These are phyloP conservation scores for Penicillium canariense DNA, from an alignment of 495 filamentous ascomycete genomes.

Conservation along the genomic window DNA sequence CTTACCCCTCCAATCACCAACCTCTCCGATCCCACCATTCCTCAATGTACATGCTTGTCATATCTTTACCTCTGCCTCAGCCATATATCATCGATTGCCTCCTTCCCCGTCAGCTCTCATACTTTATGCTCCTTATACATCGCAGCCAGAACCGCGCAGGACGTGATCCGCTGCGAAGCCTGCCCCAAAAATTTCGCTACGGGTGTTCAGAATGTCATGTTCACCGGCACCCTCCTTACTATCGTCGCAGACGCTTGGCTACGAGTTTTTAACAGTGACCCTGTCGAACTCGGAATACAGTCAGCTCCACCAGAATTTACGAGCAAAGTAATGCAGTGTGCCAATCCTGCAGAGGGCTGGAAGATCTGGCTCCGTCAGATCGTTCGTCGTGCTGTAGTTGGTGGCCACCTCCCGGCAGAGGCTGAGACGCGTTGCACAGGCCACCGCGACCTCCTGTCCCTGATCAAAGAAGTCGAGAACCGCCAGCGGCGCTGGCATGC, in stretches of 20 bases:
- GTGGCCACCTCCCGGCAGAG: constrained; percentile 25
- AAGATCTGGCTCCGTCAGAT: constrained; percentile 39
- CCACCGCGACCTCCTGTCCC: constrained; percentile 32
- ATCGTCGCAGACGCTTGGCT: constrained; percentile 59
- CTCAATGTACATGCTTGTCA: constrained; percentile 44
- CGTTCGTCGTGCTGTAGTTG: constrained; percentile 39
- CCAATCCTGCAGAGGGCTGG: constrained; percentile 33
- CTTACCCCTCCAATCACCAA: constrained; percentile 26
- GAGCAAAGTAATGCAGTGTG: constrained; percentile 24
- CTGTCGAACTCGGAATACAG: constrained; percentile 37
- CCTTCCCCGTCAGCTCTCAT: constrained; percentile 43
- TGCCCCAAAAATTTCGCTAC: constrained; percentile 52
- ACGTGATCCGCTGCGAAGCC: constrained; percentile 56
- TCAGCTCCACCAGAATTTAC: constrained; percentile 34
- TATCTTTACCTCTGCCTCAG: constrained; percentile 47
- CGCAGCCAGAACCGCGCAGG: constrained; percentile 53
- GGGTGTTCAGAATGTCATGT: constrained; percentile 62
- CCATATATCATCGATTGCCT: constrained; percentile 41
- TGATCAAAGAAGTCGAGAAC: constrained; percentile 41
- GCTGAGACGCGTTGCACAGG: constrained; percentile 22
- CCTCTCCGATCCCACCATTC: constrained; percentile 18
- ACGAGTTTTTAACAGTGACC: constrained; percentile 35
- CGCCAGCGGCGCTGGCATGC: constrained; percentile 45
- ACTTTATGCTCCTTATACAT: constrained; percentile 57
- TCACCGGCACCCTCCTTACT: constrained; percentile 62